Conservation (phyloP, 2,329 filamentous ascomycete species). For the Neofusicoccum parvum region DNA sequence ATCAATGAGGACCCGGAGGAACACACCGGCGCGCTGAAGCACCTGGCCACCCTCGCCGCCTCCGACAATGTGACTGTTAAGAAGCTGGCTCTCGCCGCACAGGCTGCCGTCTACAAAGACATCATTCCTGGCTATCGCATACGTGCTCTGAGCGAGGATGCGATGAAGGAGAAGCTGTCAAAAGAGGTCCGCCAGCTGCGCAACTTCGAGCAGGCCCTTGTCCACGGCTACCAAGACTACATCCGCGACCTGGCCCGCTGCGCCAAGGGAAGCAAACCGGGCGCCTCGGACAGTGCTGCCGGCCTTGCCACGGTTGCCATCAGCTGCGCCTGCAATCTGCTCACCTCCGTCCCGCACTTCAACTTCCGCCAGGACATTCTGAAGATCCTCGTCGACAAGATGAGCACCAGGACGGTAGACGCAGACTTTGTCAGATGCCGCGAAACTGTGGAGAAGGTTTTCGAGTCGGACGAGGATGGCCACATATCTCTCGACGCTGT, state of each 20-base stretch:
- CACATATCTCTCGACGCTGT: constrained; percentile 85
- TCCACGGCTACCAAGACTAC: constrained; percentile 83
- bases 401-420: constrained; percentile 73
- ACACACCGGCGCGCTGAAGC: constrained; percentile 77
- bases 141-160: constrained; percentile 75
- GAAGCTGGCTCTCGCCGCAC: constrained; percentile 83
- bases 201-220: constrained; percentile 82
- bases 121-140: constrained; percentile 96
- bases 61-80: constrained; percentile 73
- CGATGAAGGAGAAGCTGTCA: constrained; percentile 76
- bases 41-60: constrained; percentile 71
- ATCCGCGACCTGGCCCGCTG: constrained; percentile 73
- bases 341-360: constrained; percentile 88
- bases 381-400: constrained; percentile 81
- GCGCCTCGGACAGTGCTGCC: constrained; percentile 38
- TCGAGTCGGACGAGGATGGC: constrained; percentile 86
- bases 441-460: constrained; percentile 77
- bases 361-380: constrained; percentile 90
- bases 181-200: constrained; percentile 86
- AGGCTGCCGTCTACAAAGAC: constrained; percentile 90
- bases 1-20: constrained; percentile 95
- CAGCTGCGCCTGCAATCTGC: constrained; percentile 78
- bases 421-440: constrained; percentile 76
- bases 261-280: constrained; percentile 58
- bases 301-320: constrained; percentile 74